Evolutionary conservation across 345 rosid genomes (phyloP), one percentile per base, ranked within the genome.

Genomic region (Isatis tinctoria): DNA sequence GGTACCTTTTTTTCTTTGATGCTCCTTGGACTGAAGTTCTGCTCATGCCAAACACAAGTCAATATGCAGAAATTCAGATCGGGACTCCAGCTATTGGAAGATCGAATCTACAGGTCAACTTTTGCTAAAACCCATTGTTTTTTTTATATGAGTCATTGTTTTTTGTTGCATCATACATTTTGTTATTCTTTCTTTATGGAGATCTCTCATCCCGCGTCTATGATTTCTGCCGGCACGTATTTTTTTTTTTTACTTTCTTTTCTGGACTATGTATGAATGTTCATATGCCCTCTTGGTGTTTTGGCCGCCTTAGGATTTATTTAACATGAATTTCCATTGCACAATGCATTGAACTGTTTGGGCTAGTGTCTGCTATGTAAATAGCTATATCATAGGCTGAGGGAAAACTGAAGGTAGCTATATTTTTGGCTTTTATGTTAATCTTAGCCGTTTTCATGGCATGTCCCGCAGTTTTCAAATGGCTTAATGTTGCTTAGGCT

Each of bases 11-110:
- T 96, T 79, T 92, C 98, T 41, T 56, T 89, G 78, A 96, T 96
- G 99, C 96, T 90, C 81, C 92, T 96, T 73, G 99, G 99, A 70
- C 85, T 96, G 69, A 96, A 92, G 88, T 92, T 87, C 78, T 92
- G 99, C 81, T 81, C 94, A 8, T 87, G 96, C 84, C 88, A 90
- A 78, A 82, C 83, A 64, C 92, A 89, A 79, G 90, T 96, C 54
- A 90, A 92, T 80, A 79, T 96, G 85, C 92, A 82, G 85, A 91
- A 82, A 81, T 92, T 90, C 39, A 90, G 87, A 86, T 69, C 85
- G 52, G 99, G 94, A 69, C 97, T 92, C 83, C 97, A 90, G 75
- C 84, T 96, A 39, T 82, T 95, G 74, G 96, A 92, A 82, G 98
- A 95, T 80, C 90, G 97, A 36, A 88, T 95, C 70, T 95, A 87